Percentiles rank a stretch among this genome's conserved stretches.
Evolutionary conservation across 2,329 filamentous ascomycete genomes (phyloP).

Genomic region (Plenodomus tracheiphilus): DNA sequence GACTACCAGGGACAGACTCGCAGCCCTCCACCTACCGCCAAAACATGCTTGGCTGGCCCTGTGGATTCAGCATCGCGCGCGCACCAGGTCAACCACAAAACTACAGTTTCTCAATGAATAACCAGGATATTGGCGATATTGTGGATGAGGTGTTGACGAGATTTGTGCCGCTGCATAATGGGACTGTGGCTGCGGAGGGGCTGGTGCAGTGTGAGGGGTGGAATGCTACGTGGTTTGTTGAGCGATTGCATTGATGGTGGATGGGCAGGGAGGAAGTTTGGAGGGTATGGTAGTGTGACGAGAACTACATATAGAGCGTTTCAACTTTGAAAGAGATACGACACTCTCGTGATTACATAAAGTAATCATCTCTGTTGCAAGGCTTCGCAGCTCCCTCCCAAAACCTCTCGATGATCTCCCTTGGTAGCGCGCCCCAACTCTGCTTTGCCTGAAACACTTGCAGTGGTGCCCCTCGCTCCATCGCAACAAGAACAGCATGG

Average conservation of each 20-base stretch:
- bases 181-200: conserved; percentile 22
- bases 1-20: neutral
- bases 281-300: neutral
- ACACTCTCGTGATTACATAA: neutral
- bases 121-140: conserved; percentile 29
- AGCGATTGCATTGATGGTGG: too few relatives aligned
- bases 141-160: conserved; percentile 21
- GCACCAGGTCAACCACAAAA: conserved; percentile 13
- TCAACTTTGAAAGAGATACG: neutral
- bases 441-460: conserved; percentile 1
- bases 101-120: conserved; percentile 21
- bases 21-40: conserved; percentile 21
- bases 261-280: conserved; percentile 21
- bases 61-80: conserved; percentile 21
- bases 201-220: conserved; percentile 20
- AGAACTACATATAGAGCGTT: too few relatives aligned
- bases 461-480: conserved; percentile 1
- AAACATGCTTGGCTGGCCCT: conserved; percentile 11
- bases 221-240: too few relatives aligned
- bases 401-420: neutral
- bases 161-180: conserved; percentile 20
- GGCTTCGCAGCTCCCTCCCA: neutral
- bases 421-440: too few relatives aligned
- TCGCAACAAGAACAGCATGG: conserved; percentile 3
- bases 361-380: too few relatives aligned